A percentile compares a stretch with the other conserved stretches of the same genome.
Conservation (phyloP, 345 rosid species). For the Cardamine occulta region DNA sequence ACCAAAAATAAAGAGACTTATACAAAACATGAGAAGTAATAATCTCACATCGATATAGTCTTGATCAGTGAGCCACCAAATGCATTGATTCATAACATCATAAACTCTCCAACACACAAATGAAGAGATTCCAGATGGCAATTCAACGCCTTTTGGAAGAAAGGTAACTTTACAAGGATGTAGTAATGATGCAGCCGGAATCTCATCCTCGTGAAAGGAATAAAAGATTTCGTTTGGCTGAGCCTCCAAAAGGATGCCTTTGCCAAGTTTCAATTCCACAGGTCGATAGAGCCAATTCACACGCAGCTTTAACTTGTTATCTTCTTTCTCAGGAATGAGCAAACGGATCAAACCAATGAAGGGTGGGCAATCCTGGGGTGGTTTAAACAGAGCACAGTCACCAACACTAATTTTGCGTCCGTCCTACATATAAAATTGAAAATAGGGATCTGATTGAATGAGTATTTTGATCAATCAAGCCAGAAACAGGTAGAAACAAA, state of each 20-base stretch:
- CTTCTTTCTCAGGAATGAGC: constrained; percentile 55
- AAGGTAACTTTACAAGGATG: constrained; percentile 99
- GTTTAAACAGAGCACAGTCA: constrained; percentile 92
- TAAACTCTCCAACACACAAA: constrained; percentile 89
- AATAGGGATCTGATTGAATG: not conserved
- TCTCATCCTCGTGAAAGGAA: constrained; percentile 97
- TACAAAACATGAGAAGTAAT: not conserved
- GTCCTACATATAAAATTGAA: constrained; percentile 49
- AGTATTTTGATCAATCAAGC: not conserved
- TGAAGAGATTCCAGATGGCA: constrained; percentile 78
- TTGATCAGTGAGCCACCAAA: constrained; percentile 98
- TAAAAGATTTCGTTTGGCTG: constrained; percentile 94
- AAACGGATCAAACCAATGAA: constrained; percentile 82
- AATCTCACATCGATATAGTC: constrained; percentile 80
- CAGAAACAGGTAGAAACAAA: not conserved
- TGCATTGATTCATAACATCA: constrained; percentile 67
- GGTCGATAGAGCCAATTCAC: constrained; percentile 95
- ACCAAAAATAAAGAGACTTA: not conserved
- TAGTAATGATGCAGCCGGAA: constrained; percentile 79
- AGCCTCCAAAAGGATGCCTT: constrained; percentile 78
- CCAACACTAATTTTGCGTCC: constrained; percentile 86
- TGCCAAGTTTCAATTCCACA: constrained; percentile 84
- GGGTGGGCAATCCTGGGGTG: constrained; percentile 80
- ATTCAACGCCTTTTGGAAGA: constrained; percentile 78
- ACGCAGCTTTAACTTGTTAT: constrained; percentile 55